Base-by-base conservation (phyloP, 352 stramenopile genomes). In the Thraustochytrium sp. region DNA sequence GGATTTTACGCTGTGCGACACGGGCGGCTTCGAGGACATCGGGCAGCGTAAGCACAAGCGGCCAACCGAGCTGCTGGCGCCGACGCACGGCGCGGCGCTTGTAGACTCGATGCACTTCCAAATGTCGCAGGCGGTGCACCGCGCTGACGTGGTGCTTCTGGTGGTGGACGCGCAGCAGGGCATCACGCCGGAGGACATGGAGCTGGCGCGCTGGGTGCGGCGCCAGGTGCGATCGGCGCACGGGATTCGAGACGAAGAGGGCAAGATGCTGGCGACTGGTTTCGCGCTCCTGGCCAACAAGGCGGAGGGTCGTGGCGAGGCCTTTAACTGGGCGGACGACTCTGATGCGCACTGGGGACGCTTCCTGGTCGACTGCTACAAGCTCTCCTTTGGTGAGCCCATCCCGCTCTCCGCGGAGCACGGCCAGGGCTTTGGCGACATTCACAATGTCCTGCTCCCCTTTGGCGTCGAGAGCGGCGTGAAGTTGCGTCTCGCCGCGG, bases 31-130 rank as follows among this genome's bases (percentile, higher is more conserved):
- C 11, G 83, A 86, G 36, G 40, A 87, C 31, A 48, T 74, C 11
- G 59, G 8, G 29, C 59, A 72, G 59, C 42, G n/a, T 13, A 61
- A 85, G 53, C 37, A 42, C 26, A 89, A 76, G 85, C 75, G 38
- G 40, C 48, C 62, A 53, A 82, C 61, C 91, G 92, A 96, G 86
- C 93, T 93, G 77, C 92, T 95, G 85, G 72, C 55, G 36, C 64
- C 48, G 5, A 48, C 53, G n/a, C 40, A 63, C 37, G 53, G 46
- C 26, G 21, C 31, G n/a, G 54, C 34, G 23, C 61, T 88, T 11
- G 82, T 82, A 54, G 31, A 86, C n/a, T 34, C 84, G 13, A 97
- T 97, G 92, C 90, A 96, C 44, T 94, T 94, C 85, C 89, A 93
- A 46, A 92, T 92, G 9, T 86, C 94, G n/a, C 88, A 93, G 55